These are phyloP conservation scores for Ophiocordyceps sinensis DNA, from an alignment of 2,329 filamentous ascomycete genomes.

Conservation along the genomic window DNA sequence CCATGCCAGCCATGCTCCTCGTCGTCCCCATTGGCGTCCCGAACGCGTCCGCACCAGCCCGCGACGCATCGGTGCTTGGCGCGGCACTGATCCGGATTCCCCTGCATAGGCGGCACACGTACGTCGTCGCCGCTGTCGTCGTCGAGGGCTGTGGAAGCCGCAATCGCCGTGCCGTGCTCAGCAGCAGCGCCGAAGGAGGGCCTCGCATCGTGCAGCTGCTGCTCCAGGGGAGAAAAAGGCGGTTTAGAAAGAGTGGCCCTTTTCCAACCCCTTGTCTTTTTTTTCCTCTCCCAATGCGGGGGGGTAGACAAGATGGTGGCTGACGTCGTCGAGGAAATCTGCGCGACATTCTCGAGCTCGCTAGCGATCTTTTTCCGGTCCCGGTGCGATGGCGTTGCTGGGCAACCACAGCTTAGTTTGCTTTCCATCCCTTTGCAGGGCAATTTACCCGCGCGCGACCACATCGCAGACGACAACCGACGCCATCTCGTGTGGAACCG, in stretches of 20 bases:
- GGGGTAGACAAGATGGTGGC: too few relatives aligned
- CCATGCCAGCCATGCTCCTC: conserved; percentile 35
- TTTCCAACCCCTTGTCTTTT: background rate
- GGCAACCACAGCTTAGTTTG: too few relatives aligned
- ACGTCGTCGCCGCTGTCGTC: conserved; percentile 13
- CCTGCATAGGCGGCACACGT: conserved; percentile 41
- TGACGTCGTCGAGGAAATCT: too few relatives aligned
- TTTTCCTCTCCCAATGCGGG: too few relatives aligned
- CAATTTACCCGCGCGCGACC: too few relatives aligned
- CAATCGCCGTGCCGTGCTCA: conserved; percentile 18
- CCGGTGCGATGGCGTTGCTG: too few relatives aligned
- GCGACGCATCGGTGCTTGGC: conserved; percentile 40
- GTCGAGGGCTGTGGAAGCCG: conserved; percentile 8
- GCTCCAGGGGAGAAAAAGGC: background rate
- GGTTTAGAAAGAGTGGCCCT: background rate
- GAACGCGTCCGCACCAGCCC: conserved; percentile 38
- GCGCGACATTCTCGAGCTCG: too few relatives aligned
- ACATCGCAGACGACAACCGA: too few relatives aligned
- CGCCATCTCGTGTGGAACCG: too few relatives aligned
- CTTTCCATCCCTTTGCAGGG: too few relatives aligned
- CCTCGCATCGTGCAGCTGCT: conserved; percentile 23
- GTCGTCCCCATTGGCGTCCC: conserved; percentile 28
- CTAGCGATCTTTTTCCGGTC: too few relatives aligned
- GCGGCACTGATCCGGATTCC: conserved; percentile 48
- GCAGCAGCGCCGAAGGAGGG: conserved; percentile 21